Evolutionary conservation across 352 stramenopile species (phyloP).

Genomic region (Pythium folliculosum): DNA sequence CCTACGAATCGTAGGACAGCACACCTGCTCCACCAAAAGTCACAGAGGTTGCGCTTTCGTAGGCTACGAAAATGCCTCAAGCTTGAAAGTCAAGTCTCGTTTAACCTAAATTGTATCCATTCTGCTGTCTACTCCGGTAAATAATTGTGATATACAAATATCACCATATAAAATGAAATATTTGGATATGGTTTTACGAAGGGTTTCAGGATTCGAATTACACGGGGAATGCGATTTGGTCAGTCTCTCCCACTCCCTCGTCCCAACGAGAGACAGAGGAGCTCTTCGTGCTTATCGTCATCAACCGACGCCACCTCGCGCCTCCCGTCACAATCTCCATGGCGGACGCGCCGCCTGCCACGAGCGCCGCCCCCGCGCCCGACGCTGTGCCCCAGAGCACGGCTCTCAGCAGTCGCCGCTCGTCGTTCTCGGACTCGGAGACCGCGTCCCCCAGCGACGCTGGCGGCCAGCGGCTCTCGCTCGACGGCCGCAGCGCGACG

Average conservation of each 20-base stretch:
- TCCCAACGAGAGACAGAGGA: too few relatives aligned
- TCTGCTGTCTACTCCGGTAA: background rate
- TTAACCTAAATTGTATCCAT: too few relatives aligned
- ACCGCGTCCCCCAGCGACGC: background rate
- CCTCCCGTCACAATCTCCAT: too few relatives aligned
- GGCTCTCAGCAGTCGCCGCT: background rate
- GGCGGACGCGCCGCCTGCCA: background rate
- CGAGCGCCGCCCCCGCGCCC: background rate
- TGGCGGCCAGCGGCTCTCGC: constrained; percentile 3
- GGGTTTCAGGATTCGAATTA: background rate
- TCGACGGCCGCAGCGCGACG: constrained; percentile 20
- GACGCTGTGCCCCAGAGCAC: background rate
- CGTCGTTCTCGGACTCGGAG: constrained; percentile 1
- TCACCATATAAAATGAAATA: too few relatives aligned
- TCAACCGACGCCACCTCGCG: background rate
- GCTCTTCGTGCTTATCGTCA: background rate
- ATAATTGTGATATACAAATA: background rate
- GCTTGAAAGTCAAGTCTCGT: too few relatives aligned
- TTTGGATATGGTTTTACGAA: too few relatives aligned
- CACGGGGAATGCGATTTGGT: background rate
- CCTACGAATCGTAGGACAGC: too few relatives aligned
- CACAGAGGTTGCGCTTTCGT: too few relatives aligned
- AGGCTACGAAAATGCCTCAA: too few relatives aligned
- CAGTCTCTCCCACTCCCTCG: too few relatives aligned
- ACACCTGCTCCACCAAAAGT: too few relatives aligned